phyloP scores from a whole-genome alignment of 495 filamentous ascomycete genomes.

The Astrothelium subdiscretum region DNA sequence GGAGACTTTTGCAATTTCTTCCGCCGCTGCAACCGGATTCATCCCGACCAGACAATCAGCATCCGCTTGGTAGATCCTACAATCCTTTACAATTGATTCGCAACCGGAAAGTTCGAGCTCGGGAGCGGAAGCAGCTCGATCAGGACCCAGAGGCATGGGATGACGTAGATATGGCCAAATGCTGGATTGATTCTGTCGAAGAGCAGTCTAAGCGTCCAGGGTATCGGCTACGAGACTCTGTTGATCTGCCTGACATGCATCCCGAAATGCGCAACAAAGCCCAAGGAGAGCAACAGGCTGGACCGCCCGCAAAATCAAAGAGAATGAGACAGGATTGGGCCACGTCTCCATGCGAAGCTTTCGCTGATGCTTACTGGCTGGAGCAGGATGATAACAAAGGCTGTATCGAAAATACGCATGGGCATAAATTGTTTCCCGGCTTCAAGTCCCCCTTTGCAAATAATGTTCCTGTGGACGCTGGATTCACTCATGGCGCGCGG shows the following conservation, averaged over 20 bases:
- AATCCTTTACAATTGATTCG: slow-evolving; percentile 83
- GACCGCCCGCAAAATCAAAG: slow-evolving; percentile 34
- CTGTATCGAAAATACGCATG: slow-evolving; percentile 61
- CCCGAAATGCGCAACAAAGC: slow-evolving; percentile 23
- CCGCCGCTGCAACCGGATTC: slow-evolving; percentile 52
- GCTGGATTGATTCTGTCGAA: slow-evolving; percentile 64
- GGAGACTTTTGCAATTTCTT: slow-evolving; percentile 60
- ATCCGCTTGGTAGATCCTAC: slow-evolving; percentile 49
- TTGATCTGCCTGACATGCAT: slow-evolving; percentile 45
- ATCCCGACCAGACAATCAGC: slow-evolving; percentile 24
- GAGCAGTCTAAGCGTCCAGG: slow-evolving; percentile 32
- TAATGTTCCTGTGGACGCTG: slow-evolving; percentile 22
- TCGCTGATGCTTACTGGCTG: slow-evolving; percentile 79
- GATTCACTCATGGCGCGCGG: not conserved
- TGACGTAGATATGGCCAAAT: slow-evolving; percentile 53
- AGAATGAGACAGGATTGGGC: slow-evolving; percentile 69
- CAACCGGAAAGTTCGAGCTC: slow-evolving; percentile 66
- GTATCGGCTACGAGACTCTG: slow-evolving; percentile 30
- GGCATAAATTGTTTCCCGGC: slow-evolving; percentile 53
- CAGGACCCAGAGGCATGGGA: slow-evolving; percentile 64
- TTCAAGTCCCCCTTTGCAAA: slow-evolving; percentile 26
- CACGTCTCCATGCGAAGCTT: slow-evolving; percentile 62
- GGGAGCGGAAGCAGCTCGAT: slow-evolving; percentile 59
- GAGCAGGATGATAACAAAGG: slow-evolving; percentile 65
- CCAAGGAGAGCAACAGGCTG: slow-evolving; percentile 2